These are phyloP conservation scores for Lentinula lateritia DNA, from an alignment of 768 basidiomycete genomes.

Conservation along the genomic window DNA sequence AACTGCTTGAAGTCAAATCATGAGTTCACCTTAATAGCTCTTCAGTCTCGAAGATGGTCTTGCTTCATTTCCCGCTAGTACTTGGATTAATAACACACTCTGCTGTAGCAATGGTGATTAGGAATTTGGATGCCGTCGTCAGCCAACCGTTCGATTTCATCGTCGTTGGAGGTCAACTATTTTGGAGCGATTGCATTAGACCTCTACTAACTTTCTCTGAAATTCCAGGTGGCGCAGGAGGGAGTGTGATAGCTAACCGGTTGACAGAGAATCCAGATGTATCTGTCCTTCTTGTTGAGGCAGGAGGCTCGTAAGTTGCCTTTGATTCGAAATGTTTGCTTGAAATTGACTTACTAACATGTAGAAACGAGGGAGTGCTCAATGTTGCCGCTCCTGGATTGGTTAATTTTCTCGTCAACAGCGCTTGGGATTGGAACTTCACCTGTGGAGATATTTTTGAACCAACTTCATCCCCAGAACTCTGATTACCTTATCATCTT, in stretches of 20 bases:
- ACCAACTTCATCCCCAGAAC: background rate
- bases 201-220: too few species aligned
- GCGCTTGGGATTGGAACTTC: constrained; percentile 9
- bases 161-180: too few species aligned
- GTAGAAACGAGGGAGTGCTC: constrained; percentile 5
- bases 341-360: constrained; percentile 5
- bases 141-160: too few species aligned
- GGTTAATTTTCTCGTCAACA: background rate
- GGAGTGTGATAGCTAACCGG: constrained; percentile 15
- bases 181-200: too few species aligned
- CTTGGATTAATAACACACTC: too few species aligned
- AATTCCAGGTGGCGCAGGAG: constrained; percentile 6
- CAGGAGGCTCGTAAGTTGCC: constrained; percentile 12
- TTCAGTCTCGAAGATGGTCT: too few species aligned
- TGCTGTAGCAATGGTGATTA: too few species aligned
- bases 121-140: too few species aligned
- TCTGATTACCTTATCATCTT: constrained; percentile 9
- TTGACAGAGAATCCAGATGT: constrained; percentile 9
- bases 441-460: background rate
- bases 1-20: too few species aligned
- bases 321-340: constrained; percentile 11
- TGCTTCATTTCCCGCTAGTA: too few species aligned
- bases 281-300: constrained; percentile 17
- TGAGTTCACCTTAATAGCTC: too few species aligned
- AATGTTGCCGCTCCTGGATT: background rate